Evolutionary conservation across 345 rosid species (phyloP).

Genomic region (Pugionium cornutum): DNA sequence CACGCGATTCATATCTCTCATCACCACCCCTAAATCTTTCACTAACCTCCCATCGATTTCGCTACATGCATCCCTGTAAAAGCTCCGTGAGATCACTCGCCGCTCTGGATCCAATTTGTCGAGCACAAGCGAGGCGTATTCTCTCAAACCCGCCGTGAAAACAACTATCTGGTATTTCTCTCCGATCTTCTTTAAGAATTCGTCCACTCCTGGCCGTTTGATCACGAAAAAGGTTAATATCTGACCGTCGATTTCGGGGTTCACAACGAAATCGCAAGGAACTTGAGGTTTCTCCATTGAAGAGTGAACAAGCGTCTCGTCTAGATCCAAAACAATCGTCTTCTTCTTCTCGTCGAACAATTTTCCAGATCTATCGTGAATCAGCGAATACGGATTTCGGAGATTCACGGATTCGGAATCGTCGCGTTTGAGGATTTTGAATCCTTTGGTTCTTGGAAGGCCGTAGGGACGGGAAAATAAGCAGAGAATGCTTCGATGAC

Average conservation of each 20-base stretch:
- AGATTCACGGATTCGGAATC: neutral
- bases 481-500: slow-evolving; percentile 64
- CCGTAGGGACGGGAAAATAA: slow-evolving; percentile 58
- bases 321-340: slow-evolving; percentile 87
- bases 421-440: slow-evolving; percentile 44
- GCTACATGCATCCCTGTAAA: slow-evolving; percentile 70
- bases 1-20: slow-evolving; percentile 59
- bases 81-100: slow-evolving; percentile 62
- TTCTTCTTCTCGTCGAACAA: slow-evolving; percentile 42
- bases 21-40: slow-evolving; percentile 70
- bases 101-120: slow-evolving; percentile 56
- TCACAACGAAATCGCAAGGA: slow-evolving; percentile 62
- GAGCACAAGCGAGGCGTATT: slow-evolving; percentile 75
- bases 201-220: slow-evolving; percentile 88
- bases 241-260: slow-evolving; percentile 67
- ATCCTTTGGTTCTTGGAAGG: slow-evolving; percentile 50
- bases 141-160: slow-evolving; percentile 85
- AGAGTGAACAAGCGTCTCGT: slow-evolving; percentile 88
- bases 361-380: slow-evolving; percentile 38
- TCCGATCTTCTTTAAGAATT: slow-evolving; percentile 54
- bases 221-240: slow-evolving; percentile 63
- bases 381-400: neutral
- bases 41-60: slow-evolving; percentile 68
- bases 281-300: slow-evolving; percentile 64
- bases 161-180: slow-evolving; percentile 70